phyloP scores from a whole-genome alignment of 2,329 filamentous ascomycete genomes.

The Tolypocladium ophioglossoides region DNA sequence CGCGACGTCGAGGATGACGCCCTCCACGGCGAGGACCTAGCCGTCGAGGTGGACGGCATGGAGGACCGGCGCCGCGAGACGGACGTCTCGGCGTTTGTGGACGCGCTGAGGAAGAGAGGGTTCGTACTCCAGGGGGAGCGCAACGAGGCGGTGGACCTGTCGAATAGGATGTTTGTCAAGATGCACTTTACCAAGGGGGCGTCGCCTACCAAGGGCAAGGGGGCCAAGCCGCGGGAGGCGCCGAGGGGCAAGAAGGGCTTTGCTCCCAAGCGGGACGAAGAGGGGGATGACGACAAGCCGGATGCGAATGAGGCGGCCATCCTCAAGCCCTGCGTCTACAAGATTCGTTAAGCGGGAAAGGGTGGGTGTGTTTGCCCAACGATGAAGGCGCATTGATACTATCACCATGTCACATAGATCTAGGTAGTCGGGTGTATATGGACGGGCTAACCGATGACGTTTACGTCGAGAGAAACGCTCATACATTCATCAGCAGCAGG shows the following conservation, averaged over 20 bases:
- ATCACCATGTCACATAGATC: background rate
- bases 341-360: constrained; percentile 53
- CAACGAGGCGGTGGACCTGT: constrained; percentile 58
- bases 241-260: constrained; percentile 48
- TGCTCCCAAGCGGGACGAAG: constrained; percentile 37
- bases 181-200: constrained; percentile 90
- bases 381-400: background rate
- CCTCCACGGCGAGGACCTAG: constrained; percentile 44
- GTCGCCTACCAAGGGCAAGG: constrained; percentile 65
- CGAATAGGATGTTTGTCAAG: constrained; percentile 97
- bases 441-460: background rate
- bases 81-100: constrained; percentile 78
- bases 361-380: background rate
- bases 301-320: constrained; percentile 54
- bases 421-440: background rate
- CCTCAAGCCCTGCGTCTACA: constrained; percentile 93
- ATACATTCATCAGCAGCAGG: background rate
- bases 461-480: background rate
- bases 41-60: constrained; percentile 60
- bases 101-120: constrained; percentile 68
- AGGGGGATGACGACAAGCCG: constrained; percentile 44
- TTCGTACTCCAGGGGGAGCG: constrained; percentile 68
- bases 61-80: constrained; percentile 60
- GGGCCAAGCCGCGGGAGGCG: constrained; percentile 43
- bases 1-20: constrained; percentile 34